Evolutionary conservation across 257 asterid genomes (phyloP).

Genomic region (Fraxinus cuspidata): DNA sequence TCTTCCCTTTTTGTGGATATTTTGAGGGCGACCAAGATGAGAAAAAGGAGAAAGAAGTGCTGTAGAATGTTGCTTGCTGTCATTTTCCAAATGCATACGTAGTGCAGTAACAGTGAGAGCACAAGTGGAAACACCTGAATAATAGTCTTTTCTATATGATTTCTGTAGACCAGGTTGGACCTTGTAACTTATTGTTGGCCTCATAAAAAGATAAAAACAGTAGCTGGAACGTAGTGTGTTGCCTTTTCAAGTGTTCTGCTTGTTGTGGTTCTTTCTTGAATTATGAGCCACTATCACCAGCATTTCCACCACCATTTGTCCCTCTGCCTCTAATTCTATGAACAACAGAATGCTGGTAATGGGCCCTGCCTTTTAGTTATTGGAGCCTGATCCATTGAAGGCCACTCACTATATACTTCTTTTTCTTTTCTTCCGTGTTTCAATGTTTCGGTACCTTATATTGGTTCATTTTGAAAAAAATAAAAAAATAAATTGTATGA

Average conservation of each 20-base stretch:
- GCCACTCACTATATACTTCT: background rate
- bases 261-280: conserved; percentile 30
- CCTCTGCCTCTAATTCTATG: conserved; percentile 6
- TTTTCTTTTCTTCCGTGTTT: background rate
- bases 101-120: conserved; percentile 30
- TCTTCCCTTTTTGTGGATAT: background rate
- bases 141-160: conserved; percentile 26
- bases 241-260: conserved; percentile 35
- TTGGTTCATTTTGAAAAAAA: background rate
- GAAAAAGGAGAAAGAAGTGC: background rate
- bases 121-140: conserved; percentile 41
- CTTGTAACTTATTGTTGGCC: conserved; percentile 25
- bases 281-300: conserved; percentile 49
- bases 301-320: conserved; percentile 37
- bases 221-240: conserved; percentile 27
- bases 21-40: background rate
- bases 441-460: background rate
- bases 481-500: background rate
- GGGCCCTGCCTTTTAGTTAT: conserved; percentile 11
- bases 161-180: conserved; percentile 30
- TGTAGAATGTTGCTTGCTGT: conserved; percentile 1
- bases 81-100: conserved; percentile 1
- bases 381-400: conserved; percentile 10
- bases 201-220: conserved; percentile 30
- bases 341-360: conserved; percentile 2